phyloP scores from a whole-genome alignment of 257 asterid species.

The Primulina huaijiensis region DNA sequence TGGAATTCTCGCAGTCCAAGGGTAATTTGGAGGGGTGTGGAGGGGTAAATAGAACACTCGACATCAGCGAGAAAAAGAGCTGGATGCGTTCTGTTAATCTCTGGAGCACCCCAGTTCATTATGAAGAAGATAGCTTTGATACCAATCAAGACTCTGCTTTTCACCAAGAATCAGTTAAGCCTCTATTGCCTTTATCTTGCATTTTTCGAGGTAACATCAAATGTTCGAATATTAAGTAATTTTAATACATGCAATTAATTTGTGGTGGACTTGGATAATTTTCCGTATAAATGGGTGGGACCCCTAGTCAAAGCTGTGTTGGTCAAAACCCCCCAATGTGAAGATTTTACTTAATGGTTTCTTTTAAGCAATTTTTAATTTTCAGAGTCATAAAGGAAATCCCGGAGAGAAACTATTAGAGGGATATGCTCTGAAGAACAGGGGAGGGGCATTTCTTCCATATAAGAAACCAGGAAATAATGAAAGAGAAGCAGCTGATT shows the following conservation, averaged over 20 bases:
- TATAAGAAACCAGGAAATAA: neutral
- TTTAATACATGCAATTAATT: no score
- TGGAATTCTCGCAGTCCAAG: constrained; percentile 5
- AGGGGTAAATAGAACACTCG: neutral
- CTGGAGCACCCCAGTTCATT: constrained; percentile 12
- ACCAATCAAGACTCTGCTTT: constrained; percentile 3
- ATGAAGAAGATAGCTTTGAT: constrained; percentile 6
- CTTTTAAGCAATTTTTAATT: neutral
- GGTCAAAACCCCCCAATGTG: no score
- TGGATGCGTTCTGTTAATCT: constrained; percentile 19
- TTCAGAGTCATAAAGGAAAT: neutral
- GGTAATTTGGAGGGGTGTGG: constrained; percentile 1
- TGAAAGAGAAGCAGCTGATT: neutral
- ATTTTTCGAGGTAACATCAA: no score
- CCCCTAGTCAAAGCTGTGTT: no score
- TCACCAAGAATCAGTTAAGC: constrained; percentile 7
- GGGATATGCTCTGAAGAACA: neutral
- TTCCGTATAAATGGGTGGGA: no score
- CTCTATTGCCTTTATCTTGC: neutral
- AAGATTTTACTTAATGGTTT: no score
- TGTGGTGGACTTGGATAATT: no score
- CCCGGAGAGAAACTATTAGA: neutral
- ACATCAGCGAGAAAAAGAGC: constrained; percentile 10
- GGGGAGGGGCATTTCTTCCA: constrained; percentile 20
- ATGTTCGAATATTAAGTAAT: no score